phyloP scores from a whole-genome alignment of 148 eudicot species.

The Talinum fruticosum region DNA sequence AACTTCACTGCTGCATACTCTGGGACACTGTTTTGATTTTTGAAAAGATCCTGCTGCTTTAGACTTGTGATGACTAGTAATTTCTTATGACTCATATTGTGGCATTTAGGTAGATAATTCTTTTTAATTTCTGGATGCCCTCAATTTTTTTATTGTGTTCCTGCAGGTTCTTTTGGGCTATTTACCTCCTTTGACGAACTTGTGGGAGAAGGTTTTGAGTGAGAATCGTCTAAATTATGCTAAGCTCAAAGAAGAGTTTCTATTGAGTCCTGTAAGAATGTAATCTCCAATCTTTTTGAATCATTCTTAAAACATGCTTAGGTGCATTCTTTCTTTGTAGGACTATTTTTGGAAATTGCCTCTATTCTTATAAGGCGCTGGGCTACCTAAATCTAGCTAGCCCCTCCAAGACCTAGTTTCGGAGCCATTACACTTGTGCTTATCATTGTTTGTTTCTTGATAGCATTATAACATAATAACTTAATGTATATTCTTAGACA shows the following conservation, averaged over 20 bases:
- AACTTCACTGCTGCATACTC: background rate
- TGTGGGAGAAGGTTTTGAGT: conserved; percentile 49
- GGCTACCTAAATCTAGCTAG: background rate
- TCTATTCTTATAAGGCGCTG: background rate
- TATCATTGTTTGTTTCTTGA: background rate
- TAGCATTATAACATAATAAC: background rate
- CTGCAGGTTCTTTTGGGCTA: conserved; percentile 67
- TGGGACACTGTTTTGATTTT: too few species aligned
- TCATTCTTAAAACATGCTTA: background rate
- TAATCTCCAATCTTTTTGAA: background rate
- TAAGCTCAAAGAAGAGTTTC: conserved; percentile 57
- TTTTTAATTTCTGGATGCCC: background rate
- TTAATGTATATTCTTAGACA: conserved; percentile 39
- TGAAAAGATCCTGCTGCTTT: too few species aligned
- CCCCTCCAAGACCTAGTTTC: background rate
- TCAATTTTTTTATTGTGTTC: conserved; percentile 10
- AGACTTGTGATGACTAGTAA: background rate
- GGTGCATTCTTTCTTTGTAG: background rate
- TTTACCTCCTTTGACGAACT: conserved; percentile 46
- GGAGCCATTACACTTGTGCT: background rate
- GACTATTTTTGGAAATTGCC: background rate
- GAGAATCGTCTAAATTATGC: conserved; percentile 47
- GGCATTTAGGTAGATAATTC: background rate
- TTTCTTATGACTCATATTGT: background rate
- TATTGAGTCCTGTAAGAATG: conserved; percentile 51